Evolutionary conservation across 331 rosid genomes (phyloP).

Genomic region (Malus hybrid): DNA sequence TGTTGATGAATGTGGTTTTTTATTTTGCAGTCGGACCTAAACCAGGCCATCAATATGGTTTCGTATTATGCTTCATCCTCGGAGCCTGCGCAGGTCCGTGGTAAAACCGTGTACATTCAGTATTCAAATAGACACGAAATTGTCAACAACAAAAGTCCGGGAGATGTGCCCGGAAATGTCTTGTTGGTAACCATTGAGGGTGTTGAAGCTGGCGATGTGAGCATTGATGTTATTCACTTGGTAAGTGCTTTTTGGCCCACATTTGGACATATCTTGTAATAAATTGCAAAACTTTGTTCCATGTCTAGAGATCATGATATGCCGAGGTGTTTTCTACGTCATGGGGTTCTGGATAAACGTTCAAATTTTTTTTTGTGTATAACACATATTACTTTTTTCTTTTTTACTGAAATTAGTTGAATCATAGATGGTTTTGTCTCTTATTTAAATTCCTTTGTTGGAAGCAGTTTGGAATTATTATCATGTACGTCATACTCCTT

Average conservation of each 20-base stretch:
- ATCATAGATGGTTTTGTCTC: slow-evolving; percentile 67
- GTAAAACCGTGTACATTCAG: slow-evolving; percentile 74
- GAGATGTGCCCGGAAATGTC: slow-evolving; percentile 78
- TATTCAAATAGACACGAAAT: slow-evolving; percentile 83
- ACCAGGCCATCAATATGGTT: slow-evolving; percentile 86
- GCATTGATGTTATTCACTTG: slow-evolving; percentile 83
- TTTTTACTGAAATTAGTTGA: slow-evolving; percentile 43
- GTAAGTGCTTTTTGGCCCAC: slow-evolving; percentile 30
- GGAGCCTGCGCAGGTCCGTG: slow-evolving; percentile 76
- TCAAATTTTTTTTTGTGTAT: not conserved
- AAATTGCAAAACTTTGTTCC: slow-evolving; percentile 4
- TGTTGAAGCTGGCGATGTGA: slow-evolving; percentile 83
- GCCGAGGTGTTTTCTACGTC: not conserved
- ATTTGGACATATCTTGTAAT: not conserved
- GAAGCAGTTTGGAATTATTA: slow-evolving; percentile 86
- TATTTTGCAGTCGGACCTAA: slow-evolving; percentile 58
- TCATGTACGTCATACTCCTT: slow-evolving; percentile 70
- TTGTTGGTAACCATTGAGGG: slow-evolving; percentile 81
- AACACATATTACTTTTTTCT: not conserved
- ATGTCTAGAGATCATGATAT: slow-evolving; percentile 2
- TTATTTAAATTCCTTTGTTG: slow-evolving; percentile 66
- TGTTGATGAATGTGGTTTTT: slow-evolving; percentile 1
- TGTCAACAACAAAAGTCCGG: slow-evolving; percentile 20
- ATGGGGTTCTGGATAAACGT: not conserved
- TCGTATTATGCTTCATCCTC: slow-evolving; percentile 88